A percentile compares a stretch with the other conserved stretches of the same genome.
phyloP scores from a whole-genome alignment of 1,284 basidiomycete genomes.

The Gomphus sp. region DNA sequence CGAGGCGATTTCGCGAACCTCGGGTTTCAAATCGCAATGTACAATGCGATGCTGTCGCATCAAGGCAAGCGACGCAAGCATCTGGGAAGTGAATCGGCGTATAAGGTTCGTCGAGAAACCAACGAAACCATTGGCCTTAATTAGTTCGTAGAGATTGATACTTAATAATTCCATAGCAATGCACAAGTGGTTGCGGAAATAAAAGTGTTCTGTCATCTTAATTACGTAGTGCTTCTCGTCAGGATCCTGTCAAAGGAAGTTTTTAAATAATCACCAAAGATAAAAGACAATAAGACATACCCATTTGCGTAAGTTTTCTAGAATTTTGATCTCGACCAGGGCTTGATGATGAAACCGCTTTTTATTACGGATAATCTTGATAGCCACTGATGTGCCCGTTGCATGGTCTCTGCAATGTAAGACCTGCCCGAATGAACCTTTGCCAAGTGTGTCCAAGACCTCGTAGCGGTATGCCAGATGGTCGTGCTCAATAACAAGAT shows the following conservation, averaged over 20 bases:
- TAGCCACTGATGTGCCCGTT: constrained; percentile 92
- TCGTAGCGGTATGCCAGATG: constrained; percentile 97
- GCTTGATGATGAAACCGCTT: constrained; percentile 99
- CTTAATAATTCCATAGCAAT: constrained; percentile 97
- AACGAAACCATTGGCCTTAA: constrained; percentile 97
- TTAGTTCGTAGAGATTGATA: constrained; percentile 98
- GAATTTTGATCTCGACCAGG: constrained; percentile 95
- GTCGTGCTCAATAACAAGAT: constrained; percentile 83
- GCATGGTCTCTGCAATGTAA: constrained; percentile 93
- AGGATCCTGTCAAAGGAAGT: constrained; percentile 58
- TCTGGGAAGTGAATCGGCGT: constrained; percentile 93
- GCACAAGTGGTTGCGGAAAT: constrained; percentile 95
- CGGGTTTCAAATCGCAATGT: constrained; percentile 99
- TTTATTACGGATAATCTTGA: constrained; percentile 99
- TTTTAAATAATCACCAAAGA: constrained; percentile 3
- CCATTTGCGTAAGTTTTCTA: constrained; percentile 96
- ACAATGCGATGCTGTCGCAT: constrained; percentile 97
- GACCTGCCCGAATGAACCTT: constrained; percentile 98
- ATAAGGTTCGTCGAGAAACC: constrained; percentile 95
- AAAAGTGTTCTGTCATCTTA: constrained; percentile 98
- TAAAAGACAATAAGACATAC: constrained; percentile 35
- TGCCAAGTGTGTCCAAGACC: constrained; percentile 85
- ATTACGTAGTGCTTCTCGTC: constrained; percentile 97
- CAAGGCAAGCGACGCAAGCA: constrained; percentile 83
- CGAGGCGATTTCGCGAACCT: constrained; percentile 42